These are phyloP conservation scores for Mortierella polycephala DNA, from an alignment of 371 early-diverging fungal genomes.

Conservation along the genomic window DNA sequence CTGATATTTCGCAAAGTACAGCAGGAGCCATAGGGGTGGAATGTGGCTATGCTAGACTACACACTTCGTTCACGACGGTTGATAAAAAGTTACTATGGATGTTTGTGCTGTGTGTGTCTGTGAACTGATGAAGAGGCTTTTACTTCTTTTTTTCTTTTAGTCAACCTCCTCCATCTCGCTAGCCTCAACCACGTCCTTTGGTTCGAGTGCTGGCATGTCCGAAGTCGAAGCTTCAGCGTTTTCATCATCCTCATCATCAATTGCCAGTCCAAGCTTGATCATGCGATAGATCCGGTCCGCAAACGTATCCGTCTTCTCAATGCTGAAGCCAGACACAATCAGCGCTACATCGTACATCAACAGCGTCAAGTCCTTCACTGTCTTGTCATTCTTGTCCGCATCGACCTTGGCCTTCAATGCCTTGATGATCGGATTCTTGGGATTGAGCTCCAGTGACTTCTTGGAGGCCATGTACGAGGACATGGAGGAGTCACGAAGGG, in stretches of 20 bases:
- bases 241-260: constrained; percentile 79
- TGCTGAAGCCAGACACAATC: constrained; percentile 93
- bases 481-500: constrained; percentile 96
- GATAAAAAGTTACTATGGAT: background rate
- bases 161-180: constrained; percentile 97
- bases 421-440: constrained; percentile 91
- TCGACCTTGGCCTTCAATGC: constrained; percentile 87
- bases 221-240: constrained; percentile 55
- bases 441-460: constrained; percentile 98
- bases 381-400: constrained; percentile 93
- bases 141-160: constrained; percentile 64
- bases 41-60: too few species aligned
- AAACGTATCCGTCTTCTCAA: constrained; percentile 93
- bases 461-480: constrained; percentile 97
- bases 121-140: background rate
- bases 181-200: constrained; percentile 70
- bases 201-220: constrained; percentile 77
- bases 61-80: too few species aligned
- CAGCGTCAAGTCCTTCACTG: constrained; percentile 92
- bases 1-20: too few species aligned
- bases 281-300: constrained; percentile 96
- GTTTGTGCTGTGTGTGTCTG: too few species aligned
- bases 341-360: constrained; percentile 93
- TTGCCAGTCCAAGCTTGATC: constrained; percentile 94
- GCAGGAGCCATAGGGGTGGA: too few species aligned